phyloP scores from a whole-genome alignment of 192 early-diverging fungal genomes.

The Umbelopsis vinacea region DNA sequence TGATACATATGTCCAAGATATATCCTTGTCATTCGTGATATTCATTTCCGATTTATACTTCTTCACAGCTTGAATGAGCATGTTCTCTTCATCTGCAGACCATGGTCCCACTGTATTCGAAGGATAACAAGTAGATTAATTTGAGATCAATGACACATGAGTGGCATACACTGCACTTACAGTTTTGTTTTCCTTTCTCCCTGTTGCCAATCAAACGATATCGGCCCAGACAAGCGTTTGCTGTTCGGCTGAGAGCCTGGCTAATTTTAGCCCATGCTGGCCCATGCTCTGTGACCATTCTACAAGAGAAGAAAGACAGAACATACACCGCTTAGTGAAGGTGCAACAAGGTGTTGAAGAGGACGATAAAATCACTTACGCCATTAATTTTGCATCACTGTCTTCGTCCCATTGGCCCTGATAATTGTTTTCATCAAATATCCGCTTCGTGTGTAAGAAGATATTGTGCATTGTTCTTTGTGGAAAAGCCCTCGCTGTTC shows the following conservation, averaged over 20 bases:
- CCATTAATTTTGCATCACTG: background rate
- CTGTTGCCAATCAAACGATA: background rate
- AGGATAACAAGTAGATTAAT: background rate
- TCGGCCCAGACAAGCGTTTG: background rate
- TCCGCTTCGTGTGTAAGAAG: background rate
- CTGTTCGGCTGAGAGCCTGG: background rate
- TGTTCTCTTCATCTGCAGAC: background rate
- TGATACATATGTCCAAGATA: slow-evolving; percentile 12
- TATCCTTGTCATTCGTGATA: background rate
- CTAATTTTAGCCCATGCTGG: background rate
- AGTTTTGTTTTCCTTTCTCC: background rate
- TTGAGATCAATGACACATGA: background rate
- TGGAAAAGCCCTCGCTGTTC: slow-evolving; percentile 2
- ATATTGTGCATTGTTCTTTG: slow-evolving; percentile 3
- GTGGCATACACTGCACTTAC: background rate
- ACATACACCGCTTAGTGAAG: background rate
- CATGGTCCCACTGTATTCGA: background rate
- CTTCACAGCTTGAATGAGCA: slow-evolving; percentile 6
- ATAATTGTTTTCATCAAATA: slow-evolving; percentile 14
- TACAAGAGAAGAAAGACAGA: background rate
- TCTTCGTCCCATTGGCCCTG: slow-evolving; percentile 9
- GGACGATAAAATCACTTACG: background rate
- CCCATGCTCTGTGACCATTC: background rate
- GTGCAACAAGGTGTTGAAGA: background rate
- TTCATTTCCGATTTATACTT: slow-evolving; percentile 18